phyloP scores from a whole-genome alignment of 2,329 filamentous ascomycete genomes.

The Ascochyta viciae-villosae region DNA sequence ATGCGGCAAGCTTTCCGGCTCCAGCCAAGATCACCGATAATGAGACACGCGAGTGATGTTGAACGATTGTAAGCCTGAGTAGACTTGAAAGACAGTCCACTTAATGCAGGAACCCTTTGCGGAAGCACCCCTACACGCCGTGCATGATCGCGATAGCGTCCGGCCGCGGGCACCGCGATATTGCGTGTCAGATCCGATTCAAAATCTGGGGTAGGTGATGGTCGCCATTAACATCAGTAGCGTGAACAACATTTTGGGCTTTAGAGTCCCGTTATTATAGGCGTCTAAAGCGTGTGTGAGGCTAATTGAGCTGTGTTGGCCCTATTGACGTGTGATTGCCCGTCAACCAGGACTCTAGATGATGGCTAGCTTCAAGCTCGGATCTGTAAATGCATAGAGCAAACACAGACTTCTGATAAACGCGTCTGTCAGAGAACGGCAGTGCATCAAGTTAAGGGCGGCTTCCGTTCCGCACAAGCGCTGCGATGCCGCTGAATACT shows the following conservation, averaged over 20 bases:
- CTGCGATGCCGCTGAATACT: not conserved
- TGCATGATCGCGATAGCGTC: not conserved
- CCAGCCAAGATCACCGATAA: no score
- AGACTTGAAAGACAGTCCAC: not conserved
- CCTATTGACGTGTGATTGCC: not conserved
- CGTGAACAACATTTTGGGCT: not conserved
- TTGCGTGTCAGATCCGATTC: not conserved
- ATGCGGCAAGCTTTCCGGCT: no score
- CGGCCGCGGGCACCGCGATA: slow-evolving; percentile 3
- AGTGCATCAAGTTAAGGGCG: not conserved
- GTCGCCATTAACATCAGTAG: not conserved
- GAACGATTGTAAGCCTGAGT: not conserved
- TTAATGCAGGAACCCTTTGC: not conserved
- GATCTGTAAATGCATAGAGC: not conserved
- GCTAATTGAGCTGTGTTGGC: not conserved
- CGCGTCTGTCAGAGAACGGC: not conserved
- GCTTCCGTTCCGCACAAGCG: not conserved
- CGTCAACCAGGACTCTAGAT: not conserved
- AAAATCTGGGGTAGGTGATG: not conserved
- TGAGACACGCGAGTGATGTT: no score
- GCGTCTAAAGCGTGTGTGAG: not conserved
- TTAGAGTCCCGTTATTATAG: no score
- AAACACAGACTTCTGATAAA: not conserved
- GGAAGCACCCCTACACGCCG: not conserved
- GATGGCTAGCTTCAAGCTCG: not conserved